These are phyloP conservation scores for Pseudocercospora fuligena DNA, from an alignment of 2,329 filamentous ascomycete genomes.

Conservation along the genomic window DNA sequence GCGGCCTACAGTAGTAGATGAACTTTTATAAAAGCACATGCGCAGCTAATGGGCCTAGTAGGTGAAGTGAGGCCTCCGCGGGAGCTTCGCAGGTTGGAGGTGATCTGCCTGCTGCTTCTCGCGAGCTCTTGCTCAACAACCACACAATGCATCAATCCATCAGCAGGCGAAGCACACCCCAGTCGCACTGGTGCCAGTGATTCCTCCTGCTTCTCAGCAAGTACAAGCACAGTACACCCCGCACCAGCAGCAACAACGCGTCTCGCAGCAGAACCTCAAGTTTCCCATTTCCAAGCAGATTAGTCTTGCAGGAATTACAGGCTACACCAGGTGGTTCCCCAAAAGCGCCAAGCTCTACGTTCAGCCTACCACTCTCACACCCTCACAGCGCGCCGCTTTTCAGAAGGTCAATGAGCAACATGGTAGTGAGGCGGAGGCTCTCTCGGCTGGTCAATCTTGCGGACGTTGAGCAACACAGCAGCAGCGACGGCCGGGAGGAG, in stretches of 20 bases:
- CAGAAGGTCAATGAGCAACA: constrained; percentile 25
- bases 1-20: constrained; percentile 51
- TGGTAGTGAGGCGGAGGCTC: neutral
- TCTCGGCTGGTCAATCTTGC: neutral
- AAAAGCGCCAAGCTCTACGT: constrained; percentile 29
- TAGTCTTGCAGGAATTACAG: constrained; percentile 17
- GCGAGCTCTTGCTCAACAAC: constrained; percentile 55
- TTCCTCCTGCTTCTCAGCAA: constrained; percentile 10
- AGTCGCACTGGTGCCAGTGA: constrained; percentile 15
- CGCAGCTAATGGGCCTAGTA: constrained; percentile 15
- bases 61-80: constrained; percentile 58
- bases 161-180: constrained; percentile 9
- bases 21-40: constrained; percentile 35
- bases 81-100: constrained; percentile 77
- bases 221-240: constrained; percentile 12
- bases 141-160: neutral
- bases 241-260: constrained; percentile 19
- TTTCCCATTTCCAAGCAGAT: constrained; percentile 19
- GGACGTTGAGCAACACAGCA: too few species aligned
- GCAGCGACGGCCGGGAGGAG: neutral
- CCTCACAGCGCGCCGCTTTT: constrained; percentile 41
- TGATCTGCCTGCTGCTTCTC: constrained; percentile 74
- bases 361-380: constrained; percentile 33
- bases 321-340: constrained; percentile 9
- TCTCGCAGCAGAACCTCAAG: constrained; percentile 18